Percentiles rank a stretch among this genome's conserved stretches.
Evolutionary conservation across 1,139 yeast genomes (phyloP).

Genomic region (Geotrichum fermentans): DNA sequence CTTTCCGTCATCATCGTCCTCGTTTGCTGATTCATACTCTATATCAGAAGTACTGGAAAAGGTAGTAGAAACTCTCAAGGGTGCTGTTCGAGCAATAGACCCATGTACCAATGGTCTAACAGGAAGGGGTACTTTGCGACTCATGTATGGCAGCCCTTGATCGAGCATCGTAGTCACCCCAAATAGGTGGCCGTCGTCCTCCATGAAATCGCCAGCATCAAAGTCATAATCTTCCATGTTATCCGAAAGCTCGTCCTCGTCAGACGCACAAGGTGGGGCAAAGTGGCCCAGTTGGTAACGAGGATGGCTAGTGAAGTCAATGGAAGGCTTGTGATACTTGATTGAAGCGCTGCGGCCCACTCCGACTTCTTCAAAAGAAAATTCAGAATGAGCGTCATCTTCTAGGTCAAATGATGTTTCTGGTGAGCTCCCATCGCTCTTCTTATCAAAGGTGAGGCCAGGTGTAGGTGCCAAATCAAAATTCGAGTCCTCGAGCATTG

Average conservation of each 20-base stretch:
- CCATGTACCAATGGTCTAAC: neutral
- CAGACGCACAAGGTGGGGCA: neutral
- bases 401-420: neutral
- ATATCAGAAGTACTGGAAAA: constrained; percentile 2
- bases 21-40: neutral
- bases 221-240: constrained; percentile 10
- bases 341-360: constrained; percentile 21
- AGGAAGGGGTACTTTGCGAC: neutral
- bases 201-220: neutral
- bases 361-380: constrained; percentile 21
- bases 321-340: constrained; percentile 15
- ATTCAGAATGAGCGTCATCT: constrained; percentile 18
- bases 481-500: constrained; percentile 8
- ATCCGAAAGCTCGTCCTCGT: constrained; percentile 9
- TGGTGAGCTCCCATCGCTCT: neutral
- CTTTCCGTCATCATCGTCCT: neutral
- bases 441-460: constrained; percentile 9
- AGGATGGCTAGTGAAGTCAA: no score
- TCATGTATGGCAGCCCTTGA: neutral
- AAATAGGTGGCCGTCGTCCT: constrained; percentile 15
- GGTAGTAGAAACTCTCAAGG: neutral
- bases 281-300: no score
- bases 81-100: neutral
- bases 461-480: constrained; percentile 22
- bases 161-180: constrained; percentile 2